A percentile compares a stretch with the other conserved stretches of the same genome.
phyloP scores from a whole-genome alignment of 148 eudicot genomes.

The Agrostemma githago region DNA sequence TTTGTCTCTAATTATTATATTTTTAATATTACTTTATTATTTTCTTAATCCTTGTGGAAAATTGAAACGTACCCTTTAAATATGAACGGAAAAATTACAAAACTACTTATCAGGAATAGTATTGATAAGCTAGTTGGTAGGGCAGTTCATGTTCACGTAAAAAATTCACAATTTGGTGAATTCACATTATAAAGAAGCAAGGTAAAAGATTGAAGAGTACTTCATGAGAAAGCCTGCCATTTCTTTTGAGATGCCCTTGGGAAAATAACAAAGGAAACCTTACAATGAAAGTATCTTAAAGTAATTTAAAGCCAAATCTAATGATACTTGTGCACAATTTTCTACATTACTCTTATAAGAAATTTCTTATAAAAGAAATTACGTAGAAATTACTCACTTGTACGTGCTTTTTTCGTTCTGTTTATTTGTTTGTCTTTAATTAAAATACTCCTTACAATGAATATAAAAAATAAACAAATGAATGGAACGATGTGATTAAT shows the following conservation, averaged over 20 bases:
- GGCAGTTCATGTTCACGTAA: conserved; percentile 7
- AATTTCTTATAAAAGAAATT: conserved; percentile 1
- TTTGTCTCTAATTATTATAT: no score
- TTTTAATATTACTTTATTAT: no score
- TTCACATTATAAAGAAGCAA: not conserved
- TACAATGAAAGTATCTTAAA: conserved; percentile 13
- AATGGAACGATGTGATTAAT: no score
- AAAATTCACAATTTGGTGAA: not conserved
- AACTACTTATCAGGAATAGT: not conserved
- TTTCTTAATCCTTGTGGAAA: no score
- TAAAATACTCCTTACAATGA: no score
- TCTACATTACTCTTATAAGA: conserved; percentile 13
- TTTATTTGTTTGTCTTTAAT: no score
- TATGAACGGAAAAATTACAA: no score
- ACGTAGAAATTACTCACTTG: conserved; percentile 13
- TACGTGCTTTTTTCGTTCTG: not conserved
- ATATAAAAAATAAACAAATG: no score
- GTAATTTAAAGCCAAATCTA: conserved; percentile 6
- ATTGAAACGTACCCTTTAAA: no score
- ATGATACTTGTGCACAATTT: conserved; percentile 21
- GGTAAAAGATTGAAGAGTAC: conserved; percentile 4
- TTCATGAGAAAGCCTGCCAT: conserved; percentile 29
- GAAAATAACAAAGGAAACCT: conserved; percentile 5
- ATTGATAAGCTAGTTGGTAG: not conserved
- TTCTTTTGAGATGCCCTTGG: conserved; percentile 12